Base-by-base conservation (phyloP, 805 yeast species). In the Spathaspora hagerdaliae region DNA sequence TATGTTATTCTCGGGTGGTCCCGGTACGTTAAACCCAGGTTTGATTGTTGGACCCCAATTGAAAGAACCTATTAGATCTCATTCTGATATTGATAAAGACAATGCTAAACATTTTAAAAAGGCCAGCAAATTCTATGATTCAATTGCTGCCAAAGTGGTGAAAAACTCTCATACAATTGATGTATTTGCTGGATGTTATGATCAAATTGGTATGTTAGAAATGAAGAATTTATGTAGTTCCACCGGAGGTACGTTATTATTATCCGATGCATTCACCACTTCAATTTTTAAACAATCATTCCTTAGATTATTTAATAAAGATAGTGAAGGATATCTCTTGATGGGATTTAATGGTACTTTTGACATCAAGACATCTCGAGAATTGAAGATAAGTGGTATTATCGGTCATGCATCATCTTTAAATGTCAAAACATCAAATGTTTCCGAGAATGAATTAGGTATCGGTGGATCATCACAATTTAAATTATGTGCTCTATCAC, bases 21-120 rank as follows among this genome's bases (percentile, higher is more conserved):
- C 97, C 41, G 84, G 97, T 63, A 94, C 99, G 39, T 82, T 86
- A 60, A 86, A 85, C 39, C 98, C 99, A 10, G 99, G 99, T 56
- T 73, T 87, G 63, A 89, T 94, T 54, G 99, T 94, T 27, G 88
- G 92, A 38, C 82, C 85, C 24, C 94, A 90, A 64, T 77, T 94
- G 63, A 87, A 87, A 63, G 99, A 94, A 67, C 97, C 99, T 41
- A 86, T 94, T 57, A 82, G 99, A 74, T 94, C 99, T 7, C 99
- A 94, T 69, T 88, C 87, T 59, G 99, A 94, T 64, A 87, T 94
- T 54, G 98, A 94, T 64, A 83, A 90, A 54, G 97, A 92, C 57
- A 66, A 59, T 46, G 96, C 96, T 45, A 84, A 84, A 60, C 96
- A 90, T 63, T 87, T 82, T 71, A 85, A 87, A 59, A 87, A 87